Conservation (phyloP, 2,329 filamentous ascomycete genomes). For the Ophiostoma fasciatum region DNA sequence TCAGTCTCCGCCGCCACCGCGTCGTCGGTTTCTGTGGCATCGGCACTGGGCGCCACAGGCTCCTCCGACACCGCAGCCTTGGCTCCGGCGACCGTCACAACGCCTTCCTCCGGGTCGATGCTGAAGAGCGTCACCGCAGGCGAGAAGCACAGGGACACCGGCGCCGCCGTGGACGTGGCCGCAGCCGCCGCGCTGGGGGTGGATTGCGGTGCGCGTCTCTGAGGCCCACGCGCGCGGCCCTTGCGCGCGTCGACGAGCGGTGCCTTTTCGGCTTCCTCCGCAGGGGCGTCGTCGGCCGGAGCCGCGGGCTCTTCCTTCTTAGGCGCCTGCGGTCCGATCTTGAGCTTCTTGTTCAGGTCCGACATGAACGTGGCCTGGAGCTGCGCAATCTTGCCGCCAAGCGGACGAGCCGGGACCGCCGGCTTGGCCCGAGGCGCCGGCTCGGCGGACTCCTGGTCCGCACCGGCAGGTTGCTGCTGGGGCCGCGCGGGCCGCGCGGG, state of each 20-base stretch:
- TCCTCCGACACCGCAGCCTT: background rate
- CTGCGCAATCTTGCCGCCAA: slow-evolving; percentile 75
- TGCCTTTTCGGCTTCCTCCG: slow-evolving; percentile 51
- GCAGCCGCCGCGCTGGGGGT: slow-evolving; percentile 16
- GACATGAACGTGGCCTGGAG: slow-evolving; percentile 86
- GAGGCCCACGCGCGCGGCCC: slow-evolving; percentile 74
- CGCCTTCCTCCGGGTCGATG: slow-evolving; percentile 35
- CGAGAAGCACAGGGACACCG: slow-evolving; percentile 28
- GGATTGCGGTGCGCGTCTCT: slow-evolving; percentile 30
- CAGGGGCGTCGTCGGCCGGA: slow-evolving; percentile 33
- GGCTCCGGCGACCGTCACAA: slow-evolving; percentile 17
- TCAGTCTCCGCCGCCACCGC: background rate
- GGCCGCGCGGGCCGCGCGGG: slow-evolving; percentile 48
- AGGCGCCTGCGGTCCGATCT: slow-evolving; percentile 66
- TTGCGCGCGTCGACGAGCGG: slow-evolving; percentile 85
- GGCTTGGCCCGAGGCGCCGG: slow-evolving; percentile 59
- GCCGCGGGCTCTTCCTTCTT: slow-evolving; percentile 51
- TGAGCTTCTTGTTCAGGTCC: slow-evolving; percentile 79
- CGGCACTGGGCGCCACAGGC: background rate
- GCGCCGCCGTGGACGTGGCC: slow-evolving; percentile 17
- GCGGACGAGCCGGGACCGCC: slow-evolving; percentile 61
- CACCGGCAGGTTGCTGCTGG: slow-evolving; percentile 29
- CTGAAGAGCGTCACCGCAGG: slow-evolving; percentile 34
- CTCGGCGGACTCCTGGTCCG: slow-evolving; percentile 24
- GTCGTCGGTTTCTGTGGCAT: background rate